phyloP scores from a whole-genome alignment of 768 basidiomycete genomes.

The Trametes elegans region DNA sequence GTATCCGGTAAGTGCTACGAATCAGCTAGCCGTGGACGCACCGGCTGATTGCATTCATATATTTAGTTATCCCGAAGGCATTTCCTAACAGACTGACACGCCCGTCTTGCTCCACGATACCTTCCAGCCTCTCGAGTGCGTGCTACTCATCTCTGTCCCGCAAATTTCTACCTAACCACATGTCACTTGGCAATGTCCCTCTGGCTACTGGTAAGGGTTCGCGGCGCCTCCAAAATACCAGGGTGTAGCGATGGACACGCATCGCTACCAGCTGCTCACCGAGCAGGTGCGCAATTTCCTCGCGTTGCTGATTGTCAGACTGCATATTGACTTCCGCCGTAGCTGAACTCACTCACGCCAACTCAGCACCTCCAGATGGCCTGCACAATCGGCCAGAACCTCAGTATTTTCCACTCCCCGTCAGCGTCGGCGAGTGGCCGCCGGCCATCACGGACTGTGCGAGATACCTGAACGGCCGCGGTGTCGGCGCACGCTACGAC shows the following conservation, averaged over 20 bases:
- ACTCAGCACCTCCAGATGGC: slow-evolving; percentile 61
- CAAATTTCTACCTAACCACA: background rate
- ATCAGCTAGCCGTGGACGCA: background rate
- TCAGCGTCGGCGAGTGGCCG: slow-evolving; percentile 87
- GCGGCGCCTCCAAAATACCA: slow-evolving; percentile 49
- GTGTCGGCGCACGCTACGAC: slow-evolving; percentile 58
- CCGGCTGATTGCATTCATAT: background rate
- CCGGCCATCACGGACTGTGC: slow-evolving; percentile 77
- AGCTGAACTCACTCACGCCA: slow-evolving; percentile 47
- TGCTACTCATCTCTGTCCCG: background rate
- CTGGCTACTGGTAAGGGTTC: slow-evolving; percentile 64
- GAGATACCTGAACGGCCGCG: slow-evolving; percentile 82
- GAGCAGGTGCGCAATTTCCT: slow-evolving; percentile 41
- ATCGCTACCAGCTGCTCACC: slow-evolving; percentile 76
- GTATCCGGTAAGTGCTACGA: slow-evolving; percentile 50
- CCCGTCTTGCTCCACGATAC: slow-evolving; percentile 74
- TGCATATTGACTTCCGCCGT: background rate
- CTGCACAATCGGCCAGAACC: slow-evolving; percentile 48
- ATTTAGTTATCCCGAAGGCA: slow-evolving; percentile 42
- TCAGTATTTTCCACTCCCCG: no score
- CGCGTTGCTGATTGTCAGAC: background rate
- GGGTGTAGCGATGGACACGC: slow-evolving; percentile 78
- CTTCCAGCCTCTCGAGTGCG: slow-evolving; percentile 60
- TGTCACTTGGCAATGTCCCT: background rate
- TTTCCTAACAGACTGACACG: slow-evolving; percentile 48